Evolutionary conservation across 306 rosid genomes (phyloP), one percentile per base, ranked within the genome.

Genomic region (Rosa rugosa): DNA sequence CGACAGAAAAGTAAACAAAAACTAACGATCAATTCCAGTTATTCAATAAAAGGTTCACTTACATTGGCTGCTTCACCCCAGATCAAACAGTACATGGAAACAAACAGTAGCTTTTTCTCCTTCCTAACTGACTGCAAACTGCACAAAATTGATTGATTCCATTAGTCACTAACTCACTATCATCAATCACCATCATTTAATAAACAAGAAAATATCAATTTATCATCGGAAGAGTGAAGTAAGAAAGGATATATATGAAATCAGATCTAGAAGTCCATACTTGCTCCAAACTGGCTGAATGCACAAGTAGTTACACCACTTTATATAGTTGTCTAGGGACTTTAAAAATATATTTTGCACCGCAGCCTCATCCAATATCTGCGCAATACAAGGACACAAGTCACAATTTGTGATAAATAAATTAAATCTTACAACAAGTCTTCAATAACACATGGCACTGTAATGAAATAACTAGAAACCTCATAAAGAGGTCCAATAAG

Each of bases 41-140:
- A 53, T 36, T 27, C 22, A 56, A 41, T 66, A 68, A 69, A 78
- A 40, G 31, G 69, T 77, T 54, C 60, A 86, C 99, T 89, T 91
- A 94, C 99, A 79, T 94, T 94, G 82, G 95, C 23, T 44, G 99
- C 91, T 87, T 94, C 99, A 65, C 99, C 99, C 99, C 99, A 94
- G 72, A 94, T 88, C 73, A 94, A 85, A 83, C n/a, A n/a, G n/a
- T n/a, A n/a, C n/a, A n/a, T n/a, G n/a, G n/a, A n/a, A n/a, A n/a
- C n/a, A n/a, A n/a, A n/a, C 88, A 92, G 84, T 76, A 94, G 72
- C 80, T 85, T 92, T 81, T 88, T 92, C 87, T 94, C 97, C 82
- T 86, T 91, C 85, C 84, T 76, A 80, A 89, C 83, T 62, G 83
- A 84, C 46, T 87, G 91, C 90, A 87, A 73, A 80, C 99, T 94